Evolutionary conservation across 83 land plant genomes (phyloP), one percentile per base, ranked within the genome.

Genomic region (Diphasiastrum complanatum): DNA sequence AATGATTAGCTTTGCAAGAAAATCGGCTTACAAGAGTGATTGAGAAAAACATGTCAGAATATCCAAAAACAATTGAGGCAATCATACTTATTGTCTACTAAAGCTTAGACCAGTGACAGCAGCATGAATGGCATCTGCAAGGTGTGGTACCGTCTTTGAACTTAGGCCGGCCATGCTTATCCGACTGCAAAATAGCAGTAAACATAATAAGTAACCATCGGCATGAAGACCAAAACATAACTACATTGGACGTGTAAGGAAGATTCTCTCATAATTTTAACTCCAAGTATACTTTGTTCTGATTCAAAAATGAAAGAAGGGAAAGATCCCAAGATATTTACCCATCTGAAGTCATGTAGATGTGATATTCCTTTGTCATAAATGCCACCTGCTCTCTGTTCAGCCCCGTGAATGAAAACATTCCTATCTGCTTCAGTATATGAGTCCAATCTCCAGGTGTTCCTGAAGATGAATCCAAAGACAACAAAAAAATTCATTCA

Each of bases 381-480:
- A 88, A 92, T 20, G 68, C 65, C 40, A 92, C 97, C 74, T 88
- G 97, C 50, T 83, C 85, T 20, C 67, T 55, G 69, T 83, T 85
- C 70, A 92, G 67, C 32, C 97, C 97, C 4, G 96, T 88, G 80
- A 88, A 92, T 33, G 96, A 85, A 53, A 91, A 87, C 97, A 91
- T 91, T 47, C 95, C 97, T 30, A 91, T 91, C 46, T 91, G 97
- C 77, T 92, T 92, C 55, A 92, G 71, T 45, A 92, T 85, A 71
- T 88, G 97, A 69, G 83, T 83, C 97, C 97, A 92, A 60, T 92
- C 87, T 63, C 97, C 97, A 25, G 97, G 97, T 34, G 97, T 90
- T 23, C 92, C 97, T 90, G 57, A 19, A 25, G 1, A 3, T 45
- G 16, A 22, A 37, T 18, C 2, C 63, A 60, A 5, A 16, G 40